Base-by-base conservation (phyloP, 2,329 filamentous ascomycete genomes). In the Triangularia verruculosa region DNA sequence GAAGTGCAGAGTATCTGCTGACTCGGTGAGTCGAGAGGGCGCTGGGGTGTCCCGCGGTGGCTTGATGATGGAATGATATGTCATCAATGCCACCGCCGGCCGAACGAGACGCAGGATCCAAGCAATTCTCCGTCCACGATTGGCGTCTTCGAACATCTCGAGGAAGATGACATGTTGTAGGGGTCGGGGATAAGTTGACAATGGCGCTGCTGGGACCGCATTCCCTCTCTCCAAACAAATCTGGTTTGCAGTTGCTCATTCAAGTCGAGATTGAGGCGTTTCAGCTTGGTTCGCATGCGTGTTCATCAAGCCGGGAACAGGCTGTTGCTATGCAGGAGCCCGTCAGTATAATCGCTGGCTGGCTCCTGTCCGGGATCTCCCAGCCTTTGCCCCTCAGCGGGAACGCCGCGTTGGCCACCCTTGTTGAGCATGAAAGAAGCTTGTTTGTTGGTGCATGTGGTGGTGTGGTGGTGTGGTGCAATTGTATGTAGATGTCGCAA, bases 71-170 rank as follows among this genome's bases (percentile, higher is more conserved):
- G 62, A 63, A 66, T 62, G 59, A 64, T 65, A 30, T 61, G 66
- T 63, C 64, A 67, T 66, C 64, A 61, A 59, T 63, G 59, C 55
- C 52, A 24, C 53, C 64, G 52, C 32, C 47, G 9, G 39, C 51
- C 43, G 57, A 32, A 22, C 39, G 62, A 63, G 47, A 61, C 20
- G 47, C 24, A 52, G 17, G 20, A 52, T 52, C 12, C 47, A 24
- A 52, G 20, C 17, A 17, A 52, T 52, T 3, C 20, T 52, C 9
- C 17, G n/a, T 47, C 2, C 39, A 60, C 68, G 67, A 67, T 68
- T 65, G 61, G 66, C 70, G 63, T 65, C 64, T 70, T 69, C 64
- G 69, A 69, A 69, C 61, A 61, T 68, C 57, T 62, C n/a, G 64
- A 67, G 64, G 70, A 70, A 72, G 27, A 57, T 22, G n/a, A 32